These are phyloP conservation scores for Yarrowia keelungensis DNA, from an alignment of 805 yeast genomes.

Conservation along the genomic window DNA sequence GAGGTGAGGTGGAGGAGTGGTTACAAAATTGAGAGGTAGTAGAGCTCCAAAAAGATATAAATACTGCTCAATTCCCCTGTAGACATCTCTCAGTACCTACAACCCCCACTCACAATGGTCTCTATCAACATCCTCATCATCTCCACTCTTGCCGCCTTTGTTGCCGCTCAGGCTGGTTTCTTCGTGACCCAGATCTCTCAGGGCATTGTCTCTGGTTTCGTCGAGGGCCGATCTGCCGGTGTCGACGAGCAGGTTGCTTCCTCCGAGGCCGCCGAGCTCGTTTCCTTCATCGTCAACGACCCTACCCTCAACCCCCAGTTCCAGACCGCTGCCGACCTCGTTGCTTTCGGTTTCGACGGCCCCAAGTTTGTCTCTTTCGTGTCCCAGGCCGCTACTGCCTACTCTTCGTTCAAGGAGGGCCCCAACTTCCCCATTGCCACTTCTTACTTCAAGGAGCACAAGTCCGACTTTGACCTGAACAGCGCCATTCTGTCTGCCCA, in stretches of 20 bases:
- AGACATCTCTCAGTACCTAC: neutral
- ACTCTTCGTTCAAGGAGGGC: conserved; percentile 40
- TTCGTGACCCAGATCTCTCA: conserved; percentile 35
- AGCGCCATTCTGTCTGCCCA: conserved; percentile 43
- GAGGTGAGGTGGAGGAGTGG: conserved; percentile 9
- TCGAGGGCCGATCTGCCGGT: conserved; percentile 36
- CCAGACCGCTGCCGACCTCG: conserved; percentile 34
- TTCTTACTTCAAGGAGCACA: conserved; percentile 42
- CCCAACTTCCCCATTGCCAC: conserved; percentile 44
- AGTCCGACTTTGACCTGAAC: conserved; percentile 44
- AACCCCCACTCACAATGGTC: conserved; percentile 40
- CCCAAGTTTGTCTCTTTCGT: conserved; percentile 37
- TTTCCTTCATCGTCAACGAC: conserved; percentile 41
- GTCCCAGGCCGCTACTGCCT: conserved; percentile 41
- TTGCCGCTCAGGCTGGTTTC: conserved; percentile 32
- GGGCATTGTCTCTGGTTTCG: conserved; percentile 30
- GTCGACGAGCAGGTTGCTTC: conserved; percentile 42
- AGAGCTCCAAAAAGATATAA: neutral
- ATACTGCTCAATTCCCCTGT: neutral
- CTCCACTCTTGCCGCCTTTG: conserved; percentile 39
- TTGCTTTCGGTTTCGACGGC: conserved; percentile 35
- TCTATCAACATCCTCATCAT: conserved; percentile 46
- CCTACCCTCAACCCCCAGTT: conserved; percentile 41
- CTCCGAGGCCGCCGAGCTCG: conserved; percentile 43
- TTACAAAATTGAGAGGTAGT: neutral